phyloP scores from a whole-genome alignment of 2,329 filamentous ascomycete species.

The Pseudogymnoascus sp. region DNA sequence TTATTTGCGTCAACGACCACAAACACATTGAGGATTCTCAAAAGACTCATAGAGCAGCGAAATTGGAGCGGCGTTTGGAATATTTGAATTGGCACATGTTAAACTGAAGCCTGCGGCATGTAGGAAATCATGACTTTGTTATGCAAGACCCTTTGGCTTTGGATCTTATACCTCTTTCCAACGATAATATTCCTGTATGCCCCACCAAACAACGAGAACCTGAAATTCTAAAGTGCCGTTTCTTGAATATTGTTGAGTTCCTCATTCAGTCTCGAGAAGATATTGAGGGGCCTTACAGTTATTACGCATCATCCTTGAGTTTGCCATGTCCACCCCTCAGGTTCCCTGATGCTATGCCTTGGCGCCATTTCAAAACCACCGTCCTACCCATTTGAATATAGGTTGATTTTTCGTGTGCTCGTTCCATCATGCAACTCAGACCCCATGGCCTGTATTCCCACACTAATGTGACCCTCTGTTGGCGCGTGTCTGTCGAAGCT shows the following conservation, averaged over 20 bases:
- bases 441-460: neutral
- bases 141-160: neutral
- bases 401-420: neutral
- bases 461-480: neutral
- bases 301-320: neutral
- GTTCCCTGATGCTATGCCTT: neutral
- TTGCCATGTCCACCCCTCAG: neutral
- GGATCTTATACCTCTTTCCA: neutral
- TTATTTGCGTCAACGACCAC: neutral
- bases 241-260: slow-evolving; percentile 1
- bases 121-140: neutral
- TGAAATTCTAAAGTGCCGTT: neutral
- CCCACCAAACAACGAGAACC: neutral
- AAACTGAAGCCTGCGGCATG: neutral
- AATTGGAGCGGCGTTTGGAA: neutral
- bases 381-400: neutral
- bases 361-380: neutral
- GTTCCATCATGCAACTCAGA: neutral
- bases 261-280: neutral
- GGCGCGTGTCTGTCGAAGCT: neutral
- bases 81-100: neutral
- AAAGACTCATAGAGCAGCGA: neutral
- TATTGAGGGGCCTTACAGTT: slow-evolving; percentile 8
- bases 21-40: neutral
- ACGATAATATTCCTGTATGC: neutral